phyloP scores from a whole-genome alignment of 2,329 filamentous ascomycete genomes.

The Septoria petroselini region DNA sequence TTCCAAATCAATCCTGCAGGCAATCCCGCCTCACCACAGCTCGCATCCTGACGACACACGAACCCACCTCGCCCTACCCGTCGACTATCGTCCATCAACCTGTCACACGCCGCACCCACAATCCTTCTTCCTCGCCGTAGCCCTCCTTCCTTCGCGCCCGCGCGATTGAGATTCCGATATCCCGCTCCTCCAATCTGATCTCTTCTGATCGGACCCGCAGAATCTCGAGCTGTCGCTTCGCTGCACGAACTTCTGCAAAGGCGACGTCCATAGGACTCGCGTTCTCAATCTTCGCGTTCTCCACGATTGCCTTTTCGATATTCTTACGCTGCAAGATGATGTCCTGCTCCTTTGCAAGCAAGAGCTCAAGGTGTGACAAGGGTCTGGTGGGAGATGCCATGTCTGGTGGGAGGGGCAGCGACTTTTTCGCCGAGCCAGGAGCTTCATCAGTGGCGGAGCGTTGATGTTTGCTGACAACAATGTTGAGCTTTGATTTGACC shows the following conservation, averaged over 20 bases:
- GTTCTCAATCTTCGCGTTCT: conserved; percentile 72
- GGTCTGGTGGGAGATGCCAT: conserved; percentile 20
- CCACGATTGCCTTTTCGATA: conserved; percentile 67
- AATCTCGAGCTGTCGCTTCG: conserved; percentile 63
- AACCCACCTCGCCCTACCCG: not conserved
- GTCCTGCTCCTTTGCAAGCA: conserved; percentile 64
- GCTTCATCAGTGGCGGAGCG: conserved; percentile 14
- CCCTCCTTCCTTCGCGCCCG: conserved; percentile 70
- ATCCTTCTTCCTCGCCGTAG: conserved; percentile 56
- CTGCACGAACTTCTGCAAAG: conserved; percentile 52
- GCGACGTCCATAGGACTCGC: conserved; percentile 66
- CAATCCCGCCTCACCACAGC: no score
- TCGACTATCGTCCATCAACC: conserved; percentile 44
- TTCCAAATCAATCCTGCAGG: no score
- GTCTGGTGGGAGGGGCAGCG: conserved; percentile 47
- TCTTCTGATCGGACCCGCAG: conserved; percentile 67
- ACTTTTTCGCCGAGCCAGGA: conserved; percentile 28
- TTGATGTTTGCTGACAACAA: conserved; percentile 12
- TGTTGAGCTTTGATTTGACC: conserved; percentile 18
- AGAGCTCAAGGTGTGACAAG: conserved; percentile 56
- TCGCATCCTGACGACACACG: not conserved
- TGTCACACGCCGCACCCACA: conserved; percentile 79
- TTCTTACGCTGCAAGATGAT: conserved; percentile 67
- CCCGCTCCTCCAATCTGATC: conserved; percentile 72
- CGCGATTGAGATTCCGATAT: conserved; percentile 71